Conservation (phyloP, 169 alveolate species). For the Eimeria necatrix region DNA sequence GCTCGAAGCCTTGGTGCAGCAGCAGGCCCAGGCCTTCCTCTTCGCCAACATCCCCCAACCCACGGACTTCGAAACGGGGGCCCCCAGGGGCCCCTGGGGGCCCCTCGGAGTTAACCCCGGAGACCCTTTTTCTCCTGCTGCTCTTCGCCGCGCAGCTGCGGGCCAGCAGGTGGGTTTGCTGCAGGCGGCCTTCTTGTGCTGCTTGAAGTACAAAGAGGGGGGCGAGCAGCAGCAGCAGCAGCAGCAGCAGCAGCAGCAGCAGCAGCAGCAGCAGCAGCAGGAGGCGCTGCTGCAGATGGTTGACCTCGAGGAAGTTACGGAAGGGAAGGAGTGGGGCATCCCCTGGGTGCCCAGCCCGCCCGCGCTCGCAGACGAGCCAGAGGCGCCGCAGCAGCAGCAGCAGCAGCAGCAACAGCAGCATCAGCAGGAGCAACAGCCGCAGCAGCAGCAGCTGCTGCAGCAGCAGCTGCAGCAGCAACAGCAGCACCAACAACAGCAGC, state of each 20-base stretch:
- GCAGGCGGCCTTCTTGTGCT: slow-evolving; percentile 46
- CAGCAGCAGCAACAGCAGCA: slow-evolving; percentile 28
- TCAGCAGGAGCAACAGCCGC: background rate
- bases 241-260: background rate
- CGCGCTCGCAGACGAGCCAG: background rate
- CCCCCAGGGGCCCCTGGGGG: background rate
- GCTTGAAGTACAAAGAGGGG: slow-evolving; percentile 4
- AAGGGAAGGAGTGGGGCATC: slow-evolving; percentile 22
- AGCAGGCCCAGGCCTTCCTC: slow-evolving; percentile 56
- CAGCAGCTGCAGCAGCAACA: slow-evolving; percentile 3
- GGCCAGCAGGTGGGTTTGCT: slow-evolving; percentile 8
- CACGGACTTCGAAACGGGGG: background rate
- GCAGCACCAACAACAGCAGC: slow-evolving; percentile 1
- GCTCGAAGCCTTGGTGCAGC: slow-evolving; percentile 44
- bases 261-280: background rate
- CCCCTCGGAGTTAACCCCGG: background rate
- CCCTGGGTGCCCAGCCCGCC: slow-evolving; percentile 39
- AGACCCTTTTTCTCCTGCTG: background rate
- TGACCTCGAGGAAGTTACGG: background rate
- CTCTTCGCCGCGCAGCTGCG: background rate
- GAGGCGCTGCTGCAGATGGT: slow-evolving; percentile 4
- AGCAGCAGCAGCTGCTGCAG: background rate
- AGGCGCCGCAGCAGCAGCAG: background rate
- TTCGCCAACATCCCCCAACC: slow-evolving; percentile 11
- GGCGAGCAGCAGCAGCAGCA: background rate